Percentiles rank a stretch among this genome's conserved stretches.
These are phyloP conservation scores for Primulina eburnea DNA, from an alignment of 257 asterid genomes.

Conservation along the genomic window DNA sequence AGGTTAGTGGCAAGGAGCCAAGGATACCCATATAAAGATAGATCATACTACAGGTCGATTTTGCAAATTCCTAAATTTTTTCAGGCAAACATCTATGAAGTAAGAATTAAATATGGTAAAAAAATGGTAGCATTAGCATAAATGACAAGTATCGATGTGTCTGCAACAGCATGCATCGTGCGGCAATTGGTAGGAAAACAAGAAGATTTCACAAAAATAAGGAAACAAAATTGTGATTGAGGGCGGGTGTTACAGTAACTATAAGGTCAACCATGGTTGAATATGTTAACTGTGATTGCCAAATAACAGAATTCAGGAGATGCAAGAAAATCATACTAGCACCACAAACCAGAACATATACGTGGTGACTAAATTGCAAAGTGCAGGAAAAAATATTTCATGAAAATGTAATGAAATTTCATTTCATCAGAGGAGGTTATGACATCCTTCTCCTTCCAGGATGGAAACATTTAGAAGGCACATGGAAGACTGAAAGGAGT, in stretches of 20 bases:
- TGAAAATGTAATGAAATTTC: background rate
- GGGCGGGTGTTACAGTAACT: background rate
- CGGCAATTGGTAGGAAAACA: background rate
- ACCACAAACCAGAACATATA: background rate
- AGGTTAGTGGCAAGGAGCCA: background rate
- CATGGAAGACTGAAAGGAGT: background rate
- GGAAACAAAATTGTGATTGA: background rate
- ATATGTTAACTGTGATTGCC: conserved; percentile 1
- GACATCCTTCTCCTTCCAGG: background rate
- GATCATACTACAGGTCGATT: background rate
- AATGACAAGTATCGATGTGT: background rate
- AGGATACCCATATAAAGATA: no score
- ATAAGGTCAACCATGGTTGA: background rate
- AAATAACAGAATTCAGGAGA: background rate
- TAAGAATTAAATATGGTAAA: background rate
- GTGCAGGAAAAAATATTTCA: background rate
- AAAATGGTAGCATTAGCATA: background rate
- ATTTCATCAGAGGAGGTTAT: background rate
- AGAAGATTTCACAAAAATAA: background rate
- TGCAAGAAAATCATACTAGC: background rate
- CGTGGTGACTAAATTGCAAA: background rate
- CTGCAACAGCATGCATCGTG: background rate
- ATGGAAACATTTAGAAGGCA: background rate
- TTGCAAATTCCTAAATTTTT: background rate
- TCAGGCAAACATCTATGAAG: background rate